phyloP scores from a whole-genome alignment of 257 asterid genomes.

The Petunia secreta region DNA sequence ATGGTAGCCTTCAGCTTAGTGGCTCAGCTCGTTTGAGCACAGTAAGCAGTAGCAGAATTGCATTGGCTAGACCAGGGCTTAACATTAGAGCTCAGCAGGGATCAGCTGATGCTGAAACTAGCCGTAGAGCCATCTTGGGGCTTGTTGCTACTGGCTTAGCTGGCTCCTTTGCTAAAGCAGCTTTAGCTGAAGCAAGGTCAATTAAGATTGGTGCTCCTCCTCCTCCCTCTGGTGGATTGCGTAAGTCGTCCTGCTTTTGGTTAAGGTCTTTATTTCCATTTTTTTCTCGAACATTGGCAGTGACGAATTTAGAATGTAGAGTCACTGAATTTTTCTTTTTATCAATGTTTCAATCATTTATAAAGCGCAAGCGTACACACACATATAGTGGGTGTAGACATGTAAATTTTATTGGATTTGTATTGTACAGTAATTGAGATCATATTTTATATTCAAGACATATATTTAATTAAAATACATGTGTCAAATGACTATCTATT shows the following conservation, averaged over 20 bases:
- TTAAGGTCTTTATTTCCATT: neutral
- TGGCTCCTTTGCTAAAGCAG: constrained; percentile 73
- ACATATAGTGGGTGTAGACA: too few relatives aligned
- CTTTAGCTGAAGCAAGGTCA: constrained; percentile 75
- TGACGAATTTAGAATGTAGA: neutral
- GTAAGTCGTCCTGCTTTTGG: constrained; percentile 50
- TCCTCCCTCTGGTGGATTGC: constrained; percentile 93
- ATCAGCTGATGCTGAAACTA: constrained; percentile 63
- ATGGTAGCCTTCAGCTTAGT: constrained; percentile 73
- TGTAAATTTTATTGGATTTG: too few relatives aligned
- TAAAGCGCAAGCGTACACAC: too few relatives aligned
- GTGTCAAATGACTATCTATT: too few relatives aligned
- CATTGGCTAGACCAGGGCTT: constrained; percentile 50
- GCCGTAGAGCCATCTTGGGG: constrained; percentile 84
- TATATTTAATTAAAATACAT: too few relatives aligned
- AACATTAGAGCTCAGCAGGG: constrained; percentile 68
- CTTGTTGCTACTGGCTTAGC: constrained; percentile 79
- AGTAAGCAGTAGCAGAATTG: constrained; percentile 44
- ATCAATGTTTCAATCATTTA: neutral
- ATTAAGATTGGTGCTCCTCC: constrained; percentile 90
- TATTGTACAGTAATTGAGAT: too few relatives aligned
- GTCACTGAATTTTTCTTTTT: neutral
- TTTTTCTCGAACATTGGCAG: neutral
- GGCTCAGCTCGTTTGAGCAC: constrained; percentile 58
- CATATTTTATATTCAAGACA: too few relatives aligned